Evolutionary conservation across 1,284 basidiomycete genomes (phyloP), one percentile per base, ranked within the genome.

Genomic region (Ceratorhiza oryzae-sativae): DNA sequence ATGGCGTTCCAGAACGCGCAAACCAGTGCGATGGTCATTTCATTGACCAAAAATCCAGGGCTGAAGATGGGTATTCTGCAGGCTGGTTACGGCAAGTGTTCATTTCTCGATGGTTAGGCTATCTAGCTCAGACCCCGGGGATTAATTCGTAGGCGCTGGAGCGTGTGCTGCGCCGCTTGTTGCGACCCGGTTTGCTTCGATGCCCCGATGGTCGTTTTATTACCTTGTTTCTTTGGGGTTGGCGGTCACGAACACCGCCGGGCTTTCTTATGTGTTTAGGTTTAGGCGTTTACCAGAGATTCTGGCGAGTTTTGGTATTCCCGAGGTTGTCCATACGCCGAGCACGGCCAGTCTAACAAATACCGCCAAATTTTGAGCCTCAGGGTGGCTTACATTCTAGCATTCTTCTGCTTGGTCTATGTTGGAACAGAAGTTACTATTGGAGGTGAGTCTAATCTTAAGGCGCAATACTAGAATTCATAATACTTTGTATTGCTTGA

Each of bases 381-480:
- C 23, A 55, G 53, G 18, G 53, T 61, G 2, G 78, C 85, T 12
- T 84, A 85, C 73, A 72, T 83, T 12, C 75, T 86, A 36, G 83
- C 84, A 0, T 75, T 82, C 65, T 85, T 84, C 77, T 80, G 81
- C 36, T 76, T 85, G 23, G 78, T 84, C 25, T 85, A 85, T 67
- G 84, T 85, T 39, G 84, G 84, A 1, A 78, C 82, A 0, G 85
- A 85, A 72, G 83, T 85, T 23, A 84, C 84, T 1, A 77, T 85
- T 15, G 83, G 84, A 76, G 81, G 84, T 83, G 65, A 48, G 72
- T 36, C 53, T 27, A 20, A 10, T 60, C 49, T 25, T 15, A 30
- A 20, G 3, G 27, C n/a, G 15, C 3, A 36, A 13, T n/a, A 32
- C 23, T 45, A 39, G 25, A 30, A 5, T 8, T 20, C 8, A 15